Evolutionary conservation across 495 filamentous ascomycete species (phyloP), one percentile per base, ranked within the genome.

Genomic region (Penicillium nucicola): DNA sequence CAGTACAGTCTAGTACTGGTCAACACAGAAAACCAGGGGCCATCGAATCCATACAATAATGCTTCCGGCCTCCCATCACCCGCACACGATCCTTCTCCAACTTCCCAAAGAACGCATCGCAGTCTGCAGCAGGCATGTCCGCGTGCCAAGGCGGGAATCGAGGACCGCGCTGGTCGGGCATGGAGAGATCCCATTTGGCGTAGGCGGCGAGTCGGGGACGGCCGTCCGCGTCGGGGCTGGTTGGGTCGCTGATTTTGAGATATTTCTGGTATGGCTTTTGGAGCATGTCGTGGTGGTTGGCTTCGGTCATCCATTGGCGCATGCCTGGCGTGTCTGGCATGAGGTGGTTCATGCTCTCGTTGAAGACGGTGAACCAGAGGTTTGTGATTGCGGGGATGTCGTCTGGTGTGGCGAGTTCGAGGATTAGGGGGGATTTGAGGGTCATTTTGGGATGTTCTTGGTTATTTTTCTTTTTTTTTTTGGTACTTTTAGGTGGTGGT

Each of bases 41-140:
- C n/a, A n/a, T n/a, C n/a, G n/a, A n/a, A n/a, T n/a, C n/a, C 51
- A 32, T 45, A 67, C 64, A 67, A 14, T 49, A 61, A 50, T 67
- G 54, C 41, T 57, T 64, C 34, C 35, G n/a, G 48, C 59, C 56
- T 1, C 62, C 62, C 54, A 65, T 63, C 1, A 65, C 46, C 8
- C 62, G 58, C 31, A 13, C 31, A 9, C 64, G 40, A 28, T 53
- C 49, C 8, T 19, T 30, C 25, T 67, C 62, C 28, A 60, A 9
- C 19, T 3, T 23, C 3, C 42, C 15, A 31, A 63, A 60, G 14
- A 63, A 56, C 1, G 18, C 36, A 25, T 61, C 59, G 28, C 56
- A 61, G 25, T 52, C 52, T 0, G 49, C 41, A 1, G 19, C 46
- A 5, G 59, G 54, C 48, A 50, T 50, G 8, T 61, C 57, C 1